Conservation (phyloP, 2,329 filamentous ascomycete genomes). For the Trichoderma atrobrunneum region DNA sequence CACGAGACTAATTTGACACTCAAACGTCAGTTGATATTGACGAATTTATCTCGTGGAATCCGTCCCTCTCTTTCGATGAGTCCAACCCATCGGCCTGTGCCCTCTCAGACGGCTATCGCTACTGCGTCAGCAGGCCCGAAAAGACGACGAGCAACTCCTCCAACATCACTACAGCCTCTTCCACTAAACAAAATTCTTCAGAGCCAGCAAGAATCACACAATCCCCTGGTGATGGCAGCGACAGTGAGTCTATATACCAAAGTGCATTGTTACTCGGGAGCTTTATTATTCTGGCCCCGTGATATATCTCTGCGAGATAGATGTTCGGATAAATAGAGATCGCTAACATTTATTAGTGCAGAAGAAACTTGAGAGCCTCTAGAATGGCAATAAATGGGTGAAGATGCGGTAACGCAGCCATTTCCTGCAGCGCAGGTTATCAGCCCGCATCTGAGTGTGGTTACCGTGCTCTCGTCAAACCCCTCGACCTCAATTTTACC, state of each 20-base stretch:
- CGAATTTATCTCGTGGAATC: not conserved
- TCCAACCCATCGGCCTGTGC: not conserved
- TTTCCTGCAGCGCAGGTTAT: not conserved
- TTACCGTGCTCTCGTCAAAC: not conserved
- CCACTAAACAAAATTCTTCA: not conserved
- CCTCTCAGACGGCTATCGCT: not conserved
- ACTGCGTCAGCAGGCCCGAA: not conserved
- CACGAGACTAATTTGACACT: not conserved
- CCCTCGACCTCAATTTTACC: not conserved
- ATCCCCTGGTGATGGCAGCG: not conserved
- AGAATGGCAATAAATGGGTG: not conserved
- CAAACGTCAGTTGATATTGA: not conserved
- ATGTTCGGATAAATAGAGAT: not conserved
- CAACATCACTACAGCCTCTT: not conserved
- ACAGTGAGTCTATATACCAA: not conserved
- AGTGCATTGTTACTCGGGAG: not conserved
- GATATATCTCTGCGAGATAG: not conserved
- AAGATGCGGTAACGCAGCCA: not conserved
- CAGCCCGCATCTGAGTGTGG: not conserved
- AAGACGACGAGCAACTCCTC: not conserved
- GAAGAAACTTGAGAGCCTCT: not conserved
- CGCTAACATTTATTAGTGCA: not conserved
- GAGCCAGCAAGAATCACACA: not conserved
- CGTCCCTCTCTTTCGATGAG: not conserved
- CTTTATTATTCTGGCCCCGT: not conserved